Evolutionary conservation across 2,329 filamentous ascomycete species (phyloP), one percentile per base, ranked within the genome.

Genomic region (Mariannaea elegans): DNA sequence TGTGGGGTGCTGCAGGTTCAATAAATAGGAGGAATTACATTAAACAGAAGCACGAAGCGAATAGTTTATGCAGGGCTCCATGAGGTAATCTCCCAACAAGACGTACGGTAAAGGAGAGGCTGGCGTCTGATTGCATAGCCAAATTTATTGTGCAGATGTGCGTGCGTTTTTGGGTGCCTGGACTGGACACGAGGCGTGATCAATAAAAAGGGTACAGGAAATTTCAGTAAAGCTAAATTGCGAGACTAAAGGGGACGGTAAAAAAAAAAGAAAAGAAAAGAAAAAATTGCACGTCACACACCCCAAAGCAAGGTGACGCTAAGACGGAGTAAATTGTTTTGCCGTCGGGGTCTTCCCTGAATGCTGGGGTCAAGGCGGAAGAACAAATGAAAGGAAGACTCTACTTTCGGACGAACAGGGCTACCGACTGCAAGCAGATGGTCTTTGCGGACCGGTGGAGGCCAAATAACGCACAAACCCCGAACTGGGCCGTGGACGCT

Each of bases 21-120:
- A 19, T n/a, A 54, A 45, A 47, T 53, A 61, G 56, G 59, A 56
- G 57, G n/a, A 42, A 59, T 52, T 52, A 54, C 49, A 16, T 34
- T 54, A 56, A 44, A 53, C 29, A 59, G 46, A 65, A 41, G 52
- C 45, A 65, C 59, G 60, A 56, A 47, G 65, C 50, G 58, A 48
- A 50, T 50, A 29, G 56, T 52, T 59, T 56, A 70, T 69, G 68
- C 68, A 70, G 59, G 65, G 56, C 58, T 55, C 34, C 42, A 49
- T 61, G 59, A 47, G 61, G 66, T 68, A 70, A 70, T 70, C 56
- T 70, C 68, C 67, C 68, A 70, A 70, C 68, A 70, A 36, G 66
- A 67, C 63, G 65, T 56, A 70, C 45, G 51, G 56, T 60, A 67
- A 67, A 70, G 63, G 68, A 66, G 66, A 27, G 10, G 66, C 51